Evolutionary conservation across 75 land plant species (phyloP).

Genomic region (Larix kaempferi): DNA sequence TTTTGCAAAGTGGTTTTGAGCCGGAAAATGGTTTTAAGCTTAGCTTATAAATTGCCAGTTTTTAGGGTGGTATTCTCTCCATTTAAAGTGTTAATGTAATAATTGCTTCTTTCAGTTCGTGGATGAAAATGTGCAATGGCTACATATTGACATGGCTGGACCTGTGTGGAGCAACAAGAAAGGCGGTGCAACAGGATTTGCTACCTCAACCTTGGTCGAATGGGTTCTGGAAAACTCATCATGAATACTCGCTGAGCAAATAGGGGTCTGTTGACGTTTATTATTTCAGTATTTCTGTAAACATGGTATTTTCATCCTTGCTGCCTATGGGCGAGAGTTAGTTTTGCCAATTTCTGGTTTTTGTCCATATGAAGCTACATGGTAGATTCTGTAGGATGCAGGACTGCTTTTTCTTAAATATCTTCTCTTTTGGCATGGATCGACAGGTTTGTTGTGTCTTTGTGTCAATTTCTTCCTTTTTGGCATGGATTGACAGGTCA

Average conservation of each 20-base stretch:
- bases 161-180: conserved; percentile 95
- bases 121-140: conserved; percentile 95
- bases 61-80: neutral
- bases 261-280: too few relatives aligned
- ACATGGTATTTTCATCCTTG: too few relatives aligned
- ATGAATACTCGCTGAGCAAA: neutral
- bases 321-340: too few relatives aligned
- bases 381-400: too few relatives aligned
- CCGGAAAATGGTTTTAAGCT: neutral
- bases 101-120: conserved; percentile 59
- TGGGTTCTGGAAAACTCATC: conserved; percentile 91
- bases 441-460: too few relatives aligned
- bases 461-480: too few relatives aligned
- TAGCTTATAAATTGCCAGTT: neutral
- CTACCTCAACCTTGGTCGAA: conserved; percentile 83
- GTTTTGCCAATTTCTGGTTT: too few relatives aligned
- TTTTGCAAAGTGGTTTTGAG: neutral
- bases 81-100: neutral
- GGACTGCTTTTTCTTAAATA: too few relatives aligned
- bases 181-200: conserved; percentile 81
- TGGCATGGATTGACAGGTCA: too few relatives aligned
- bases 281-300: too few relatives aligned
- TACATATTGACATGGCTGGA: conserved; percentile 96
- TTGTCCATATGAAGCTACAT: too few relatives aligned
- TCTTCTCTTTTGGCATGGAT: too few relatives aligned